These are phyloP conservation scores for Aureobasidium lini DNA, from an alignment of 2,329 filamentous ascomycete species.

Conservation along the genomic window DNA sequence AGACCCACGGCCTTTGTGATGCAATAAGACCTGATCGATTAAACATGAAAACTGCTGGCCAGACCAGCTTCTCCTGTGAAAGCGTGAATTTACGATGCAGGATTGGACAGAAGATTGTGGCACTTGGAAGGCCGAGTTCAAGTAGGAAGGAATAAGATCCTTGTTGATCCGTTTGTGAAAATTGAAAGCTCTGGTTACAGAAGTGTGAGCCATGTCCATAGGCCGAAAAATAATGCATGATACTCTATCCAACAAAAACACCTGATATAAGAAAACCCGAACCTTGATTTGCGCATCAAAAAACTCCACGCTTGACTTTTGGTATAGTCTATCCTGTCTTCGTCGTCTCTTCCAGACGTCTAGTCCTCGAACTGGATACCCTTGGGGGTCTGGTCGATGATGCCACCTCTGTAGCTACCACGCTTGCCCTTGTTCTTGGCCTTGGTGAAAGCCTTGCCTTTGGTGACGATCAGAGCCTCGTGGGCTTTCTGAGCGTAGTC, in stretches of 20 bases:
- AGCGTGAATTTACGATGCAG: too few species aligned
- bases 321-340: not conserved
- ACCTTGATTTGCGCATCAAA: not conserved
- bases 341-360: not conserved
- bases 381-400: slow-evolving; percentile 77
- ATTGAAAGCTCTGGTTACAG: not conserved
- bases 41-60: too few species aligned
- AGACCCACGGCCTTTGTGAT: too few species aligned
- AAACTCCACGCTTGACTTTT: slow-evolving; percentile 10
- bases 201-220: not conserved
- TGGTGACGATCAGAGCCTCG: slow-evolving; percentile 80
- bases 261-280: not conserved
- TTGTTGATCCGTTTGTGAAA: not conserved
- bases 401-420: slow-evolving; percentile 82
- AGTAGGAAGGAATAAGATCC: not conserved
- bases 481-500: slow-evolving; percentile 85
- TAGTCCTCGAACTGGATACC: slow-evolving; percentile 92
- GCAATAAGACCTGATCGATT: too few species aligned
- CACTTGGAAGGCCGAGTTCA: too few species aligned
- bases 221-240: not conserved
- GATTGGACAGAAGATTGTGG: too few species aligned
- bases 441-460: slow-evolving; percentile 96
- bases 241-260: slow-evolving; percentile 1
- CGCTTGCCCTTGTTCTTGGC: slow-evolving; percentile 84
- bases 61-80: too few species aligned